Evolutionary conservation across 1,139 yeast species (phyloP).

Genomic region (Nadsonia starkeyi-henricii): DNA sequence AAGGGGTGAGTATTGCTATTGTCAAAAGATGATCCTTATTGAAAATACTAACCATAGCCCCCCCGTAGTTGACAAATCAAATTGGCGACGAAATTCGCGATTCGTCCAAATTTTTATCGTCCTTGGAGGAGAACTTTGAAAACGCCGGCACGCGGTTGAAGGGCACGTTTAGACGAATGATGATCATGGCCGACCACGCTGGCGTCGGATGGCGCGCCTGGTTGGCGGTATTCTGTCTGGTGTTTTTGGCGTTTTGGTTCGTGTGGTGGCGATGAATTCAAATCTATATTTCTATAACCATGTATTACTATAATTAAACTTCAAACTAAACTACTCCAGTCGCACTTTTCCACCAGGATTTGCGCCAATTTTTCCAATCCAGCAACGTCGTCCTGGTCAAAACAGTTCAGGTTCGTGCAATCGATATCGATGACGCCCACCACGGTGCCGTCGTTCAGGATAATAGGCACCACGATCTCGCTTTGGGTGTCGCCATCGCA

Average conservation of each 20-base stretch:
- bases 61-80: constrained; percentile 43
- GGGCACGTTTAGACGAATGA: constrained; percentile 59
- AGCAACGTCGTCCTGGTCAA: constrained; percentile 45
- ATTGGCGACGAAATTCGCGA: constrained; percentile 83
- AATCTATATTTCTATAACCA: too few relatives aligned
- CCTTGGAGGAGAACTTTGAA: constrained; percentile 38
- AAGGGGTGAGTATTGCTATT: constrained; percentile 28
- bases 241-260: constrained; percentile 58
- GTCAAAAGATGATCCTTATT: neutral
- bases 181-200: constrained; percentile 67
- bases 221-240: constrained; percentile 50
- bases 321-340: constrained; percentile 17
- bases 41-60: constrained; percentile 3
- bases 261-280: constrained; percentile 49
- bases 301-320: too few relatives aligned
- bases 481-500: constrained; percentile 92
- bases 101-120: constrained; percentile 47
- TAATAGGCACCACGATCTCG: constrained; percentile 82
- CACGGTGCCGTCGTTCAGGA: constrained; percentile 28
- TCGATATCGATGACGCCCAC: constrained; percentile 82
- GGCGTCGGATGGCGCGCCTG: constrained; percentile 73
- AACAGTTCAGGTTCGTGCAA: constrained; percentile 50
- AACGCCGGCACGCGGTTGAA: constrained; percentile 36
- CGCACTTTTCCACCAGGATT: constrained; percentile 36
- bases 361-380: constrained; percentile 47